Base-by-base conservation (phyloP, 129 eudicot genomes). In the Smallanthus sonchifolius region DNA sequence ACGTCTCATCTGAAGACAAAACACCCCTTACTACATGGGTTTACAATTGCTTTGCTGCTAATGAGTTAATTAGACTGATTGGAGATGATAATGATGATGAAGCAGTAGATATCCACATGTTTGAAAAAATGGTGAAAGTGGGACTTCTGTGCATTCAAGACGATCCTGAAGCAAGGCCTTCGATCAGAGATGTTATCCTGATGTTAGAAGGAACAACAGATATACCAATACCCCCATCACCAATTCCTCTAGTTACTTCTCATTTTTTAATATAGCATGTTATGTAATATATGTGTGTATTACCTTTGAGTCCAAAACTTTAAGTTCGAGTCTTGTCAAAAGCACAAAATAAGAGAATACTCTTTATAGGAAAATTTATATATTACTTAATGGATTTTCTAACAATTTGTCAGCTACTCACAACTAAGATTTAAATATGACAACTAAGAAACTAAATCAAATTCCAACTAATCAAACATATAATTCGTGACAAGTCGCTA, bases 141-240 rank as follows among this genome's bases (percentile, higher is more conserved):
- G 85, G 85, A 43, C 73, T 82, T 17, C 24, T 65, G 24, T 82
- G 85, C 69, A 77, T 82, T 36, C 85, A 82, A 72, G 79, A 71
- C 16, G 73, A 82, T 72, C 79, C 82, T 0, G 55, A 77, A 56
- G 65, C 73, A 19, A 69, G 85, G 38, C 85, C 85, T 51, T 56
- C 68, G 2, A 82, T 82, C 35, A 82, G 55, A 54, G 69, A 67
- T 72, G 85, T 82, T 4, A 57, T 82, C 60, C 52, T 76, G 42
- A 82, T 82, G 85, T 66, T 82, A 69, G 82, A 82, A 67, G 85
- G 85, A 72, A 82, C 78, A 69, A n/a, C 59, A 49, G 74, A 64
- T 44, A 77, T 72, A 37, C 82, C 85, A 65, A 10, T 11, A n/a
- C 75, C 78, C 67, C 72, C 69, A 10, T 66, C 78, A 52, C 75